Base-by-base conservation (phyloP, 768 basidiomycete genomes). In the Tylopilus sp. region DNA sequence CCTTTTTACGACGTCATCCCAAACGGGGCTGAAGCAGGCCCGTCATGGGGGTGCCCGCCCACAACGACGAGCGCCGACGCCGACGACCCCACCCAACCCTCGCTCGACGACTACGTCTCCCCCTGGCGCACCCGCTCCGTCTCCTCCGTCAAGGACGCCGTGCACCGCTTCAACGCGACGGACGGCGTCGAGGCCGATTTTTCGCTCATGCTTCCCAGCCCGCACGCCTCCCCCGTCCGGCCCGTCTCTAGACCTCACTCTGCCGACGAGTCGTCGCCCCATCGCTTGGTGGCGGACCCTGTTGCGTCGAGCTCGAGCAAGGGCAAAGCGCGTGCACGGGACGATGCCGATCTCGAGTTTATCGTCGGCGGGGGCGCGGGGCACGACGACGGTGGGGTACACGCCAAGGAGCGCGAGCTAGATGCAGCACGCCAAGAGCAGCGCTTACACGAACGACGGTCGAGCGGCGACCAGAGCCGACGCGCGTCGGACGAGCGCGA, bases 371-470 rank as follows among this genome's bases (percentile, higher is more conserved):
- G 82, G 48, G 72, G 71, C 6, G 77, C 80, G 2, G 76, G 73
- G 2, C 74, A 78, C 19, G 64, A 75, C 13, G 75, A 74, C 6
- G n/a, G n/a, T n/a, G n/a, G n/a, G n/a, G 78, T 87, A 6, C 70
- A 72, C 43, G 84, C 82, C 25, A 87, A 82, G 60, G 82, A 86
- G 60, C 72, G 73, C n/a, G 86, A 87, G 63, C 70, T 89, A 43
- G 67, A 73, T 13, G 78, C 74, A n/a, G 83, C 78, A 7, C 72
- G 74, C 25, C 78, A 80, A 58, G 78, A 81, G 53, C 80, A 82
- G 33, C 65, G 71, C 43, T 73, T 70, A 48, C 73, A 76, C 45
- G 76, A 79, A 63, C 65, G 64, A 41, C 68, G 71, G 42, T 67
- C 66, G 59, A 74, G 76, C 48, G 66, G 65, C 16, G 75, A 76